Percentiles rank a stretch among this genome's conserved stretches.
These are phyloP conservation scores for Luvunga scandens DNA, from an alignment of 345 rosid species.

Conservation along the genomic window DNA sequence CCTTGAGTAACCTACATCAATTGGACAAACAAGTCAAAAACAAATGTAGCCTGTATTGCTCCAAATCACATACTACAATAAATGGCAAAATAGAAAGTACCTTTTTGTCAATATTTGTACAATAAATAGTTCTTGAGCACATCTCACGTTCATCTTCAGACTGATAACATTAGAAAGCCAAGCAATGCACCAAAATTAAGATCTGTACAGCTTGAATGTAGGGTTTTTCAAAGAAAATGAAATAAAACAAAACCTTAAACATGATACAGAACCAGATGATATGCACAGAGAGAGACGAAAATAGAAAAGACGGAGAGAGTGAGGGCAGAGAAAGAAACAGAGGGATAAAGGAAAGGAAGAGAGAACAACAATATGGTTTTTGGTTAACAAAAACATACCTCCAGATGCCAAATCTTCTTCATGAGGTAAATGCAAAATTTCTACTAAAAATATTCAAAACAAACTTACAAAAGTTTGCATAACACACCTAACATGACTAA, in stretches of 20 bases:
- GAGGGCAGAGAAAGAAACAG: background rate
- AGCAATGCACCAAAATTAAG: slow-evolving; percentile 7
- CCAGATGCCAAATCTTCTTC: background rate
- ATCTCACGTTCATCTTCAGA: slow-evolving; percentile 97
- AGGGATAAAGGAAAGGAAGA: background rate
- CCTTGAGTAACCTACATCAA: slow-evolving; percentile 72
- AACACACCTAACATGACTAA: background rate
- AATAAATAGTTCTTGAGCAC: slow-evolving; percentile 96
- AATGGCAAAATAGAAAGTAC: slow-evolving; percentile 28
- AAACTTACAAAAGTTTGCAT: background rate
- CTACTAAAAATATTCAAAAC: background rate
- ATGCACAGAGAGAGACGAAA: too few species aligned
- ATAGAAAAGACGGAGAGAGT: too few species aligned
- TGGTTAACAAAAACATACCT: background rate
- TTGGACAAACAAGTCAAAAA: slow-evolving; percentile 15
- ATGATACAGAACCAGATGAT: background rate
- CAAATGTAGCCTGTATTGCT: background rate
- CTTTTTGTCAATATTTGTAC: slow-evolving; percentile 95
- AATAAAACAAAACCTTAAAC: background rate
- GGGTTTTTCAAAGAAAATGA: background rate
- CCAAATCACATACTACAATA: slow-evolving; percentile 5
- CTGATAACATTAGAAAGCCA: slow-evolving; percentile 34
- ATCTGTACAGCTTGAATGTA: background rate
- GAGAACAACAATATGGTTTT: background rate
- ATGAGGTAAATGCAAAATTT: background rate